Base-by-base conservation (phyloP, 2,329 filamentous ascomycete genomes). In the Metarhizium brunneum region DNA sequence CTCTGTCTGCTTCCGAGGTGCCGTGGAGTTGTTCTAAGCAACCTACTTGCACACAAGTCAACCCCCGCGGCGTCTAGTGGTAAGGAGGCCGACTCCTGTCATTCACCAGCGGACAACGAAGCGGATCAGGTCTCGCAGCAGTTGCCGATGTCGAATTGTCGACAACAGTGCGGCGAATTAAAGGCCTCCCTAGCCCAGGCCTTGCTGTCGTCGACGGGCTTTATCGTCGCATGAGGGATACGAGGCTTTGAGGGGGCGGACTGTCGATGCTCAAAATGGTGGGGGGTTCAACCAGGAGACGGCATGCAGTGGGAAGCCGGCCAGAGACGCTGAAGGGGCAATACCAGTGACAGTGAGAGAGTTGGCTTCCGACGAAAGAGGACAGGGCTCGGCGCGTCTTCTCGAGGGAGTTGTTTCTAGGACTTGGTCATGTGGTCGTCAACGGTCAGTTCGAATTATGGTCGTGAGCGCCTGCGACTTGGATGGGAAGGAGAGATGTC, bases 151-250 rank as follows among this genome's bases (percentile, higher is more conserved):
- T 62, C 56, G 57, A 57, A 54, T 57, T 55, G 55, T 64, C 57
- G 59, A 60, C 59, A 54, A 59, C 58, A 58, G 54, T 58, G 54
- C 62, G 64, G 56, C 66, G 63, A 61, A 62, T 54, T 60, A 62
- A 61, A 64, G 64, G 65, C 64, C 67, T 69, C 68, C 63, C 66
- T 63, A 64, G 65, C 63, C 63, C 61, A 63, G 60, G 62, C 54
- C 56, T 52, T 49, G 18, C 40, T 52, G 56, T 66, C 49, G 56
- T 66, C 49, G 54, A 49, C 49, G 60, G 58, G 62, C 59, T 59
- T 62, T 67, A 66, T 68, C 61, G 68, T 68, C 66, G 67, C 68
- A 70, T 70, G 55, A 30, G 54, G 57, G 40, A 20, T 38, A 14
- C 52, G 36, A 47, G 52, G 42, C 52, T 45, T 45, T 42, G 8